Evolutionary conservation across 2,329 filamentous ascomycete genomes (phyloP), one percentile per base, ranked within the genome.

Genomic region (Arthrobotrys entomopaga): DNA sequence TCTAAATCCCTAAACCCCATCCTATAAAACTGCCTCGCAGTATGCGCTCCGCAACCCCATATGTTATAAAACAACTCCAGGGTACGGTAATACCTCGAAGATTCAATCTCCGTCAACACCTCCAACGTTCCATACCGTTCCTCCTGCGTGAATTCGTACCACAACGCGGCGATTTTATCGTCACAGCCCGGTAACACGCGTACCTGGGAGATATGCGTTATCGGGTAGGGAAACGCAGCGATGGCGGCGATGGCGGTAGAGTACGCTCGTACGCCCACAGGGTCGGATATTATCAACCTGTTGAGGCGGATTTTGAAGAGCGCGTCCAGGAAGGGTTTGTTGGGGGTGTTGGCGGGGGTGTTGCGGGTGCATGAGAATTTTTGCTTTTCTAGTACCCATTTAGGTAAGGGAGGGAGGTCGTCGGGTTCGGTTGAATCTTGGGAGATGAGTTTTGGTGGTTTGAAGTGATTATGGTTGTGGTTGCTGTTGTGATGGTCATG

Each of bases 41-140:
- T 95, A 11, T 87, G 88, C 1, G 90, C 89, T 0, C 91, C 94
- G 0, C 97, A 92, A n/a, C 93, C 94, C 91, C 92, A 97, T 67
- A 97, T 96, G 3, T 90, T 85, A 82, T 91, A 91, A 81, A 98
- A 97, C 0, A 85, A 80, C 50, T 87, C 84, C 2, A 97, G 82
- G 0, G 88, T 84, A 19, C 84, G 84, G 69, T 95, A 84, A 67
- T 85, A 87, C 11, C 87, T 83, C 77, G 96, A 89, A 0, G 83
- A 81, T 58, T 90, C 86, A 0, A 91, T 86, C 2, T 88, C 86
- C 6, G 86, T 83, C 0, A 89, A 88, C 22, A 91, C 91, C 40
- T 84, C 80, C 3, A 96, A 1, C 84, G 79, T 11, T 82, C 63
- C 16, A 34, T 65, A 29, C 46, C 79, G 79, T 19, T 81, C 84